phyloP scores from a whole-genome alignment of 768 basidiomycete genomes.

The Coprinopsis strossmayeri region DNA sequence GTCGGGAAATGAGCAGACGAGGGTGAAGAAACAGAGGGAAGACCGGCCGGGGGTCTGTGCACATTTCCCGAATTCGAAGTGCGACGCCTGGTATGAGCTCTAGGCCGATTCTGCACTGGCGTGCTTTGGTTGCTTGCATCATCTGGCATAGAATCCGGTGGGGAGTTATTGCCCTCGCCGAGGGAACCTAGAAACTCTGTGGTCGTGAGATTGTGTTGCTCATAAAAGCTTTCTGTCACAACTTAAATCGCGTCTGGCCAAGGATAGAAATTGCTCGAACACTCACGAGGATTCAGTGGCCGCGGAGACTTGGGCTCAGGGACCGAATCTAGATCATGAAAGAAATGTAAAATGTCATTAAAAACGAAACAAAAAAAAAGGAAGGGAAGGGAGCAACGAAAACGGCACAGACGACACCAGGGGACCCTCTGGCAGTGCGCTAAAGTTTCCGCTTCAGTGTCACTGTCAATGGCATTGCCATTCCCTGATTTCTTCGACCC shows the following conservation, averaged over 20 bases:
- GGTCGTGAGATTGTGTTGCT: too few species aligned
- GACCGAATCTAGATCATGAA: too few species aligned
- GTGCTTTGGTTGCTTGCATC: not conserved
- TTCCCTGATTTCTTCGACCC: too few species aligned
- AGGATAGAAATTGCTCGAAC: not conserved
- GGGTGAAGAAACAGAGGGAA: not conserved
- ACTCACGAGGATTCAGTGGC: not conserved
- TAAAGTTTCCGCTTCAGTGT: too few species aligned
- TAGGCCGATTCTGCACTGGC: not conserved
- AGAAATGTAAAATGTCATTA: too few species aligned
- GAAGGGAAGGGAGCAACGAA: not conserved
- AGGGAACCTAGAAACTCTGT: not conserved
- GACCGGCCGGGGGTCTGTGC: not conserved
- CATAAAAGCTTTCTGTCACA: not conserved
- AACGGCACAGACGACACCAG: too few species aligned
- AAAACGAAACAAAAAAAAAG: too few species aligned
- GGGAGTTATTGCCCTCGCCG: too few species aligned
- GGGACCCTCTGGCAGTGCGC: too few species aligned
- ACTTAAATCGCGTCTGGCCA: not conserved
- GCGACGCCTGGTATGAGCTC: not conserved
- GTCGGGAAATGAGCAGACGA: not conserved
- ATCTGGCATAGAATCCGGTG: not conserved
- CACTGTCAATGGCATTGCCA: too few species aligned
- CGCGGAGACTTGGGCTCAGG: too few species aligned
- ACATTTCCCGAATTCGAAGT: not conserved